Percentiles rank a stretch among this genome's conserved stretches.
Evolutionary conservation across 2,329 filamentous ascomycete species (phyloP).

Genomic region (Colletotrichum liriopes): DNA sequence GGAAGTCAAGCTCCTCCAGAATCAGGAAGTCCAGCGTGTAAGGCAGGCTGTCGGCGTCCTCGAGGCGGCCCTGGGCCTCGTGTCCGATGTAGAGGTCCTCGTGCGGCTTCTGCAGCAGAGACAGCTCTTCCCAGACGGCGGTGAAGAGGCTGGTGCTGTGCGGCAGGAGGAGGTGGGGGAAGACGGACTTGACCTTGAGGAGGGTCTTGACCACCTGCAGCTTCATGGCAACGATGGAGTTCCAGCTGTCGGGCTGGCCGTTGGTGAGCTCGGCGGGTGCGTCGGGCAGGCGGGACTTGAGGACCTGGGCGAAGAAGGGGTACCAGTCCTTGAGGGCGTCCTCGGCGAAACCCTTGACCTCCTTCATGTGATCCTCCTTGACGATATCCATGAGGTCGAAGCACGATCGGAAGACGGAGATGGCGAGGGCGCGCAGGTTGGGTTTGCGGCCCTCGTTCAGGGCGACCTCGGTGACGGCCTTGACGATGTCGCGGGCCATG

Average conservation of each 20-base stretch:
- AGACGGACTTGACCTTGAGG: constrained; percentile 87
- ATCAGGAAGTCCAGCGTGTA: constrained; percentile 96
- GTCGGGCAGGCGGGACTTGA: constrained; percentile 84
- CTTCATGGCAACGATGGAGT: constrained; percentile 88
- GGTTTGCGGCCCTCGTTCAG: constrained; percentile 82
- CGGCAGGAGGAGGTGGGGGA: constrained; percentile 84
- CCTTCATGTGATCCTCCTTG: constrained; percentile 89
- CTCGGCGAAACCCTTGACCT: constrained; percentile 91
- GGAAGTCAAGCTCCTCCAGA: constrained; percentile 93
- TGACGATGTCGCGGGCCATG: constrained; percentile 88
- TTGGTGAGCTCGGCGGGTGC: constrained; percentile 65
- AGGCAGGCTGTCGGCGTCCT: constrained; percentile 91
- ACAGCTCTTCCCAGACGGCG: constrained; percentile 90
- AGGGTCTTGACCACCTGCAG: constrained; percentile 94
- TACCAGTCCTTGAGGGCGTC: constrained; percentile 88
- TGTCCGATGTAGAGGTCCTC: constrained; percentile 88
- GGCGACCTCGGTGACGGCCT: constrained; percentile 86
- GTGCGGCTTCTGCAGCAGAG: constrained; percentile 79
- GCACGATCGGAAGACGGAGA: constrained; percentile 91
- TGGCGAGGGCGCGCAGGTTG: constrained; percentile 84
- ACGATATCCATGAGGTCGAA: constrained; percentile 98
- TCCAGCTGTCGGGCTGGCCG: constrained; percentile 78
- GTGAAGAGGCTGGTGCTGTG: constrained; percentile 89
- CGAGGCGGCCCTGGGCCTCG: constrained; percentile 88
- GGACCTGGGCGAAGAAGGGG: constrained; percentile 86